Percentiles rank a stretch among this genome's conserved stretches.
Conservation (phyloP, 1,284 basidiomycete genomes). For the Hemileia vastatrix region DNA sequence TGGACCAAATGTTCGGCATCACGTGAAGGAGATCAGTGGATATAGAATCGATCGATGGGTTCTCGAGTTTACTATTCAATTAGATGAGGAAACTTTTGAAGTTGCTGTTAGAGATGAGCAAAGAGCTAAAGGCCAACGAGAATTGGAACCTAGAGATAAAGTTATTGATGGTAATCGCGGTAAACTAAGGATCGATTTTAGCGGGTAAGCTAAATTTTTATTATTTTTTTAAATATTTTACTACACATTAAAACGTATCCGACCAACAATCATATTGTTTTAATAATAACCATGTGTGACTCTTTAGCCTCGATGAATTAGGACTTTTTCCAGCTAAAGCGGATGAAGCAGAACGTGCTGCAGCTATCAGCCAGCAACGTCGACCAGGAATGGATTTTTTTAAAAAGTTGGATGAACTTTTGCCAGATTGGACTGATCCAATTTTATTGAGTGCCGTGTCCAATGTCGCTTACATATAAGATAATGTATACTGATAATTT, state of each 20-base stretch:
- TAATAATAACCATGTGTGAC: no score
- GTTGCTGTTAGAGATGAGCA: slow-evolving; percentile 33
- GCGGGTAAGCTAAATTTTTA: no score
- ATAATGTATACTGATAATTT: no score
- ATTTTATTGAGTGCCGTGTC: slow-evolving; percentile 17
- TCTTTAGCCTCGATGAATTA: slow-evolving; percentile 18
- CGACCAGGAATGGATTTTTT: slow-evolving; percentile 11
- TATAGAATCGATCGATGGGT: slow-evolving; percentile 64
- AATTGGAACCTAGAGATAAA: no score
- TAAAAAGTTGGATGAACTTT: background rate
- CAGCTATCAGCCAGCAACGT: no score
- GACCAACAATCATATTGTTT: no score
- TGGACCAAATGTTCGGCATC: slow-evolving; percentile 63
- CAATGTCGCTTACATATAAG: slow-evolving; percentile 12
- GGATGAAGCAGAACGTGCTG: slow-evolving; percentile 2
- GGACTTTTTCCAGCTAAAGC: slow-evolving; percentile 18
- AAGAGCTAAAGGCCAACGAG: slow-evolving; percentile 11
- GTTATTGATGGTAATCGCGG: no score
- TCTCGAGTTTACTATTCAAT: slow-evolving; percentile 59
- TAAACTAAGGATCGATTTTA: slow-evolving; percentile 13
- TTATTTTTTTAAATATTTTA: no score
- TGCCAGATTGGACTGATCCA: slow-evolving; percentile 20
- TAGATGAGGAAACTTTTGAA: slow-evolving; percentile 43
- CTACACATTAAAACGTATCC: no score
- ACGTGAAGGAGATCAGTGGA: slow-evolving; percentile 80